Conservation (phyloP, 139 green algal species). For the Tetradesmus lagerheimii region DNA sequence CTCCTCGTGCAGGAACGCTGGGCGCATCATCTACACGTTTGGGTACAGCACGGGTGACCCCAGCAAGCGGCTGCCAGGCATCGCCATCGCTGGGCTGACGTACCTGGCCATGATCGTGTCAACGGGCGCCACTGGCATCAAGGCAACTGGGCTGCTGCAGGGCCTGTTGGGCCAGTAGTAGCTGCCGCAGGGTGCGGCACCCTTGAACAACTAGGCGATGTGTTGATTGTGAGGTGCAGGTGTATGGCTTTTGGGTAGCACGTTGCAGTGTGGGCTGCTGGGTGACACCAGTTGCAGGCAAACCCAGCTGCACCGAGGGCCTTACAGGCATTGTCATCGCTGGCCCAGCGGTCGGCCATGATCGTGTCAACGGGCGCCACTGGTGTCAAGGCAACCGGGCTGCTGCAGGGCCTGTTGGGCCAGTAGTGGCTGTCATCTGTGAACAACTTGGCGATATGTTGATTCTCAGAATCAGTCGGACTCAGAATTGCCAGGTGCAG, state of each 20-base stretch:
- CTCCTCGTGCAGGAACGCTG: neutral
- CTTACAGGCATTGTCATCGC: too few species aligned
- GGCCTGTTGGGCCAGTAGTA: neutral
- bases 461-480: too few species aligned
- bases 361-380: neutral
- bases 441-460: too few species aligned
- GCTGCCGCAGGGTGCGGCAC: too few species aligned
- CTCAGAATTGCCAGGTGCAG: too few species aligned
- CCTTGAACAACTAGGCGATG: too few species aligned
- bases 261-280: too few species aligned
- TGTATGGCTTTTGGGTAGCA: too few species aligned
- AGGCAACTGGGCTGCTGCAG: slow-evolving; percentile 8
- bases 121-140: neutral
- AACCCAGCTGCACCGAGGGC: too few species aligned
- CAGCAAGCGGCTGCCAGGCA: slow-evolving; percentile 5
- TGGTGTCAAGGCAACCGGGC: neutral
- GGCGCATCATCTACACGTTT: slow-evolving; percentile 4
- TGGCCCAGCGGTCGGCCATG: too few species aligned
- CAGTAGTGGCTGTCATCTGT: neutral
- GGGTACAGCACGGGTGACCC: slow-evolving; percentile 38
- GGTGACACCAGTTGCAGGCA: too few species aligned
- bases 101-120: slow-evolving; percentile 9
- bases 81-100: neutral
- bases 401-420: neutral
- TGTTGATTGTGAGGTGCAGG: too few species aligned